A percentile compares a stretch with the other conserved stretches of the same genome.
These are phyloP conservation scores for Phylloporus arenicola DNA, from an alignment of 768 basidiomycete species.

Conservation along the genomic window DNA sequence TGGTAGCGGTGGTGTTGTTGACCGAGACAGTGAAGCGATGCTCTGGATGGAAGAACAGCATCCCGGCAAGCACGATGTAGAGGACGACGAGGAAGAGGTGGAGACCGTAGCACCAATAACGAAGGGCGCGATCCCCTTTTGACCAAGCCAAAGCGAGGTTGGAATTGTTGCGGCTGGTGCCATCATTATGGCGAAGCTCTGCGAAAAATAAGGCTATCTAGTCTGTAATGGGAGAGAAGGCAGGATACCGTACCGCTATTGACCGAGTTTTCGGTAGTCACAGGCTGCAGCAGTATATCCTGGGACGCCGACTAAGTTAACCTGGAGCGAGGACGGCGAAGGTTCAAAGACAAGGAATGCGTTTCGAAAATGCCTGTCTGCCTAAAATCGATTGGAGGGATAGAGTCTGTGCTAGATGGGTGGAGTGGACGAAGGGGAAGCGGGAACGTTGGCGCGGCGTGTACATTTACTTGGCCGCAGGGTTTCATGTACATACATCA, in stretches of 20 bases:
- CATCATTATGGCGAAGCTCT: not conserved
- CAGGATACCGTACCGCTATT: no score
- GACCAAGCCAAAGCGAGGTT: not conserved
- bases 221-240: no score
- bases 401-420: no score
- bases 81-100: not conserved
- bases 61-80: not conserved
- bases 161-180: no score
- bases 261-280: not conserved
- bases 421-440: no score
- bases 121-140: not conserved
- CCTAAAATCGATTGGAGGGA: no score
- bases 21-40: not conserved
- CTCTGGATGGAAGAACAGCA: constrained; percentile 3
- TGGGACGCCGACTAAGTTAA: not conserved
- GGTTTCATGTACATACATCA: no score
- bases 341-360: no score
- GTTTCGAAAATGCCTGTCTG: no score
- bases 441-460: no score
- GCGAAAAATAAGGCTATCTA: not conserved
- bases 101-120: not conserved
- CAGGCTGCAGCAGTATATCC: not conserved
- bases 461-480: no score
- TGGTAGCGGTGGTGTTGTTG: not conserved
- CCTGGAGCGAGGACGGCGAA: not conserved